Evolutionary conservation across 2,329 filamentous ascomycete genomes (phyloP).

Genomic region (Domatiomyces globalis): DNA sequence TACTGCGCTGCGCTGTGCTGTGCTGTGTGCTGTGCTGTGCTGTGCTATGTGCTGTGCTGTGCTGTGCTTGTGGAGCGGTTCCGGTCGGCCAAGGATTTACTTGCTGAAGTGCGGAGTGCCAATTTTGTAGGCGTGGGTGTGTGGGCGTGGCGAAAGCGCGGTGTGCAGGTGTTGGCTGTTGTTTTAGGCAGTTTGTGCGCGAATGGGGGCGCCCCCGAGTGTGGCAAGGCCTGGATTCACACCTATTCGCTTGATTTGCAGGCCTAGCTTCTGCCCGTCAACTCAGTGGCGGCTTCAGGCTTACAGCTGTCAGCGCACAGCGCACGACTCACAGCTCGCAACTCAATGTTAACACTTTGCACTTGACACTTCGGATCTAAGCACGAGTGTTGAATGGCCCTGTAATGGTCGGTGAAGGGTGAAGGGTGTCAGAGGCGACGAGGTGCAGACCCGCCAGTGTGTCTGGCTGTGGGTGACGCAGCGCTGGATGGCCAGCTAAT

Average conservation of each 20-base stretch:
- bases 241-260: background rate
- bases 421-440: background rate
- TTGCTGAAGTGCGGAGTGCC: background rate
- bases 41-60: no score
- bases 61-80: no score
- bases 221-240: background rate
- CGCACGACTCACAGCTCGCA: no score
- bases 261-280: no score
- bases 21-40: background rate
- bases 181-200: background rate
- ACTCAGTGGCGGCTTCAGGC: no score
- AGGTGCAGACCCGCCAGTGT: constrained; percentile 1
- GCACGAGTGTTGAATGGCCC: background rate
- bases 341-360: background rate
- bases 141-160: background rate
- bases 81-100: background rate
- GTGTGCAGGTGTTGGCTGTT: background rate
- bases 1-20: background rate
- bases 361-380: background rate
- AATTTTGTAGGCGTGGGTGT: background rate
- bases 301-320: no score
- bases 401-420: background rate
- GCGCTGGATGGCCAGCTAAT: constrained; percentile 8
- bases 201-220: background rate
- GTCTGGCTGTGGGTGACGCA: background rate